Conservation (phyloP, 2,329 filamentous ascomycete genomes). For the Chrysosporium keratinophilum region DNA sequence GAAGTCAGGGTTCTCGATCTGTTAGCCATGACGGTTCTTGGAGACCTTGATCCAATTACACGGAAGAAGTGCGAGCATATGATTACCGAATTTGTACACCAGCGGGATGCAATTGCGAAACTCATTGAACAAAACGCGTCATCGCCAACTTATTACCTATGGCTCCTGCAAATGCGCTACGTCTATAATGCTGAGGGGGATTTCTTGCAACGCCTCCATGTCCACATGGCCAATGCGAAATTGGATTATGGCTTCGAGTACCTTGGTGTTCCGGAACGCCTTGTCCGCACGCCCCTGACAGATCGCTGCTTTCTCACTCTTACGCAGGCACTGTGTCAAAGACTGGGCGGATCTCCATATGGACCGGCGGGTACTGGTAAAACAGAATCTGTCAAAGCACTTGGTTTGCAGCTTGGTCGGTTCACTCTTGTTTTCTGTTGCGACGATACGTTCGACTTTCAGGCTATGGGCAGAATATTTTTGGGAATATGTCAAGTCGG, state of each 20-base stretch:
- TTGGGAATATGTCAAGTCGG: slow-evolving; percentile 97
- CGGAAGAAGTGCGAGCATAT: slow-evolving; percentile 97
- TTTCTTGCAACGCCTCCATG: slow-evolving; percentile 66
- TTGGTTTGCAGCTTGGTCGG: slow-evolving; percentile 89
- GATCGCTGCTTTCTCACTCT: slow-evolving; percentile 97
- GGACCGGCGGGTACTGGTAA: slow-evolving; percentile 97
- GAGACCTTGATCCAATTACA: slow-evolving; percentile 74
- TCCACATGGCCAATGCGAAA: slow-evolving; percentile 94
- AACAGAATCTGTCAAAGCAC: slow-evolving; percentile 95
- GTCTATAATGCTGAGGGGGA: slow-evolving; percentile 76
- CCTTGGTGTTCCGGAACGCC: slow-evolving; percentile 85
- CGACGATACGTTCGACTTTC: slow-evolving; percentile 99
- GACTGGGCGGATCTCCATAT: slow-evolving; percentile 91
- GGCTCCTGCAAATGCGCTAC: slow-evolving; percentile 96
- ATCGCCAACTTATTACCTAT: slow-evolving; percentile 71
- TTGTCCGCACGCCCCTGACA: slow-evolving; percentile 91
- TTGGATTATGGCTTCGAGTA: slow-evolving; percentile 98
- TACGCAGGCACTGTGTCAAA: slow-evolving; percentile 88
- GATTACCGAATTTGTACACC: slow-evolving; percentile 97
- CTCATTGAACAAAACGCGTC: slow-evolving; percentile 65
- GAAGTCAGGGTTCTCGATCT: slow-evolving; percentile 77
- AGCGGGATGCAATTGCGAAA: slow-evolving; percentile 85
- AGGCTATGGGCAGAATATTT: slow-evolving; percentile 99
- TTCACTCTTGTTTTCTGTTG: slow-evolving; percentile 99
- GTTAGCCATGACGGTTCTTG: slow-evolving; percentile 78